These are phyloP conservation scores for Mycena crocata DNA, from an alignment of 768 basidiomycete species.

Conservation along the genomic window DNA sequence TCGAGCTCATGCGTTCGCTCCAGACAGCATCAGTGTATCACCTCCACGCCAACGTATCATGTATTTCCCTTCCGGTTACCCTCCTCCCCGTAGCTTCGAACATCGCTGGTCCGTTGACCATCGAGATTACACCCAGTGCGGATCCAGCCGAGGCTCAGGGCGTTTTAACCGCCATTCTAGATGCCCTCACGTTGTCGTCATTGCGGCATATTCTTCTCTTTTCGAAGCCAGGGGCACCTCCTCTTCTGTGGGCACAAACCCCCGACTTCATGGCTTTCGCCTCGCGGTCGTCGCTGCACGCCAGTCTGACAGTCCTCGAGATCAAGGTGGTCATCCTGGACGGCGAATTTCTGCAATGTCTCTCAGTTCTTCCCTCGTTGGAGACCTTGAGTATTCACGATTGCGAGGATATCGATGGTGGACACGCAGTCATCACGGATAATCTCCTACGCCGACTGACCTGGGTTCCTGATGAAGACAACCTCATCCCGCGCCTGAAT, in stretches of 20 bases:
- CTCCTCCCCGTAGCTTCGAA: too few species aligned
- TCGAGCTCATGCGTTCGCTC: neutral
- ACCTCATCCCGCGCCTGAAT: conserved; percentile 1
- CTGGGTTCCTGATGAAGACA: neutral
- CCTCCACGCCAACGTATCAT: too few species aligned
- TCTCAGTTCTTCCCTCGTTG: neutral
- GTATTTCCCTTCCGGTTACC: too few species aligned
- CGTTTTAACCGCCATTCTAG: neutral
- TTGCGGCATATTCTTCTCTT: neutral
- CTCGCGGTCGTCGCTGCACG: neutral
- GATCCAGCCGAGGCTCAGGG: neutral
- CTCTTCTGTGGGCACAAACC: neutral
- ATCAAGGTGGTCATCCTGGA: neutral
- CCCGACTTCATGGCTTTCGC: neutral
- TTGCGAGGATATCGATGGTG: neutral
- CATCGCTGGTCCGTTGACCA: neutral
- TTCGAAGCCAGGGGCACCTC: neutral
- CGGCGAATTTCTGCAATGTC: neutral
- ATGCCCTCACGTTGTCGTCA: neutral
- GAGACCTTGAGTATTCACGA: neutral
- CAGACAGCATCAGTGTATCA: neutral
- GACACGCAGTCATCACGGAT: conserved; percentile 9
- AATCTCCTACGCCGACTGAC: neutral
- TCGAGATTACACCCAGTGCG: neutral
- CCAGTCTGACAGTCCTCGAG: neutral